These are phyloP conservation scores for Diutina mesorugosa DNA, from an alignment of 1,139 yeast species.

Conservation along the genomic window DNA sequence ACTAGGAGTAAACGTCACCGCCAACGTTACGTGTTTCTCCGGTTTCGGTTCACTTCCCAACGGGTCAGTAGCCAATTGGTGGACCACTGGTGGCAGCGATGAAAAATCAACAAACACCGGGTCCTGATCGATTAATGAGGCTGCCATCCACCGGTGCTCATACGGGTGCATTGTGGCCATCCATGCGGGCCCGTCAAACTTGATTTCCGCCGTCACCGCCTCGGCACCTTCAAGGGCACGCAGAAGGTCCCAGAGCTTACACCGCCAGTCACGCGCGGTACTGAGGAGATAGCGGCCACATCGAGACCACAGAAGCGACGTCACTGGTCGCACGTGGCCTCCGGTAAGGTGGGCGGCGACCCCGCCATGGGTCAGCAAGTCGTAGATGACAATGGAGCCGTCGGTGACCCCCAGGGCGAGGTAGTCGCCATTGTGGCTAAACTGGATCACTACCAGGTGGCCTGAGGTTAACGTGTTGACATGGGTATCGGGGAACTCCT, in stretches of 20 bases:
- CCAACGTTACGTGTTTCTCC: slow-evolving; percentile 18
- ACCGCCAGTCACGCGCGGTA: slow-evolving; percentile 78
- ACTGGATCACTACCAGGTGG: slow-evolving; percentile 63
- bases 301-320: slow-evolving; percentile 66
- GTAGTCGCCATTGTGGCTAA: slow-evolving; percentile 73
- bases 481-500: slow-evolving; percentile 82
- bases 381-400: slow-evolving; percentile 72
- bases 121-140: slow-evolving; percentile 38
- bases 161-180: slow-evolving; percentile 47
- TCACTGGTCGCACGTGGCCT: slow-evolving; percentile 60
- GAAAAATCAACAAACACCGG: slow-evolving; percentile 44
- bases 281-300: slow-evolving; percentile 63
- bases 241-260: slow-evolving; percentile 68
- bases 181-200: slow-evolving; percentile 66
- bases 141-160: slow-evolving; percentile 27
- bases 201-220: slow-evolving; percentile 21
- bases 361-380: slow-evolving; percentile 39
- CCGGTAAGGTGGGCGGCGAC: slow-evolving; percentile 40
- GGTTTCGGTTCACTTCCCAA: slow-evolving; percentile 9
- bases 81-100: slow-evolving; percentile 15
- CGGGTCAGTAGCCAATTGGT: slow-evolving; percentile 12
- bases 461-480: slow-evolving; percentile 55
- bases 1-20: slow-evolving; percentile 22
- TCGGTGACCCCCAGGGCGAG: slow-evolving; percentile 75
- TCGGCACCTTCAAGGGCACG: slow-evolving; percentile 11